Evolutionary conservation across 345 rosid genomes (phyloP), one percentile per base, ranked within the genome.

Genomic region (Boechera stricta): DNA sequence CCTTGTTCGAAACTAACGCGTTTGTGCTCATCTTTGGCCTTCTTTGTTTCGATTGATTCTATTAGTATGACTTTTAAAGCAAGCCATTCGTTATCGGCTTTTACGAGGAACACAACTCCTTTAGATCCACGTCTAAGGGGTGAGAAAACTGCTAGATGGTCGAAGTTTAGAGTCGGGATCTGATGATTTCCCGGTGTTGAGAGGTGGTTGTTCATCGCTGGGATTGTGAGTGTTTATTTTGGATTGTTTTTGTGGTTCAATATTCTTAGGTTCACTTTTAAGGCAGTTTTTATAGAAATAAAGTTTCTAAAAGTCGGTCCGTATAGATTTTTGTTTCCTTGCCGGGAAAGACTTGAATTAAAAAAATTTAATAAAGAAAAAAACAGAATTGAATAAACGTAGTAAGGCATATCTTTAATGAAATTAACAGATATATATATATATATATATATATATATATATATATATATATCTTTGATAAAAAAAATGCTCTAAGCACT

Each of bases 91-190:
- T 71, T 80, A 2, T 67, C 15, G 33, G 86, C 83, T 24, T 76
- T 56, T 21, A 86, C 87, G 5, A 87, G 76, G 77, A 92, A 90
- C 57, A 89, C 98, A 33, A 92, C 91, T 33, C 98, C 96, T 63
- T 89, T 90, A 10, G 98, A 95, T 33, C 96, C 96, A 8, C 98
- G 86, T 1, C 98, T 96, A 6, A 90, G 65, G 15, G 90, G 85
- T 13, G 88, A 76, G 10, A 85, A 69, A 18, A 86, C 83, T 41
- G 60, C 69, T 0, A 92, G 62, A 4, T 67, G 48, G 18, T 75
- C 77, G 35, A 90, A 62, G 67, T 80, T 69, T n/a, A 92, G 55
- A 56, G 32, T 49, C 1, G 83, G 86, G 56, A 80, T 72, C 28
- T 48, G 49, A 44, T 42, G 26, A 10, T 55, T 31, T 3, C 42